These are phyloP conservation scores for Harringtonia lauricola DNA, from an alignment of 2,329 filamentous ascomycete genomes.

Conservation along the genomic window DNA sequence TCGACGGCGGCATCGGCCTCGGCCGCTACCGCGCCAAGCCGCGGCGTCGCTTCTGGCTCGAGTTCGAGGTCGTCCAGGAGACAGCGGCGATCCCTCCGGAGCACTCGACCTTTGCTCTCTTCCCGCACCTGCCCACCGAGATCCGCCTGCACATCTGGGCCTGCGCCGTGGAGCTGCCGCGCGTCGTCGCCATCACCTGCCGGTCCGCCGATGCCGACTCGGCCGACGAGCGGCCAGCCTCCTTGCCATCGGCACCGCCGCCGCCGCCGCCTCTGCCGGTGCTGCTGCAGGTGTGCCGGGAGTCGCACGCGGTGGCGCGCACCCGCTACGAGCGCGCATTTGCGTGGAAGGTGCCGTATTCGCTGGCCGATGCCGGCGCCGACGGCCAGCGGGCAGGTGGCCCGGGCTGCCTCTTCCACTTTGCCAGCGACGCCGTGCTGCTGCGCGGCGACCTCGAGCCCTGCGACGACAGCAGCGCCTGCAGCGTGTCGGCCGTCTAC, in stretches of 20 bases:
- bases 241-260: conserved; percentile 16
- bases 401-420: conserved; percentile 32
- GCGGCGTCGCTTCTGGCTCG: conserved; percentile 27
- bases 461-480: conserved; percentile 31
- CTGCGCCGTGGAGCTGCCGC: conserved; percentile 24
- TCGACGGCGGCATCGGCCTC: background rate
- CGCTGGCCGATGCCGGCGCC: conserved; percentile 18
- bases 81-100: background rate
- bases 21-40: background rate
- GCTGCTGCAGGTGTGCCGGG: conserved; percentile 31
- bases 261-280: conserved; percentile 20
- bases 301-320: conserved; percentile 29
- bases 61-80: conserved; percentile 24
- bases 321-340: conserved; percentile 34
- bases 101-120: conserved; percentile 20
- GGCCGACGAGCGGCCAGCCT: too few relatives aligned
- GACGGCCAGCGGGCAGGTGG: conserved; percentile 15
- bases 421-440: conserved; percentile 32
- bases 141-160: conserved; percentile 38
- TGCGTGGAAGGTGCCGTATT: conserved; percentile 30
- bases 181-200: conserved; percentile 32
- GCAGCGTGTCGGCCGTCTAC: conserved; percentile 37
- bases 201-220: conserved; percentile 4
- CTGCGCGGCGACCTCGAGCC: conserved; percentile 37
- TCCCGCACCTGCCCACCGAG: conserved; percentile 31